phyloP scores from a whole-genome alignment of 2,329 filamentous ascomycete species.

The Calonectria leucothoes region DNA sequence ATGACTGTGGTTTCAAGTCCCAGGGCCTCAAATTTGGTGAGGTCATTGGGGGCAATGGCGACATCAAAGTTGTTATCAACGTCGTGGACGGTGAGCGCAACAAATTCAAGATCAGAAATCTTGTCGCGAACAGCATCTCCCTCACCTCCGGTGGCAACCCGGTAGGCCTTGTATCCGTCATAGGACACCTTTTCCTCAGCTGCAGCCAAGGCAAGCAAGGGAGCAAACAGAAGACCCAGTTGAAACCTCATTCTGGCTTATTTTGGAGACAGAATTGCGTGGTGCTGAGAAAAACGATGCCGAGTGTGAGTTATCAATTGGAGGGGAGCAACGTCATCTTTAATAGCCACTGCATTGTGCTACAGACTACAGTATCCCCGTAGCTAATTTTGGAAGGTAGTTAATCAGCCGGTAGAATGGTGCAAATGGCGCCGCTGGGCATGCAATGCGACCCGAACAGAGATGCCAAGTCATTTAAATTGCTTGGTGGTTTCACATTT shows the following conservation, averaged over 20 bases:
- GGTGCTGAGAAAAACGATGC: background rate
- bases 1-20: constrained; percentile 33
- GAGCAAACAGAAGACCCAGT: background rate
- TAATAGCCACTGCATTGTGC: background rate
- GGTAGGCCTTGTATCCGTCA: constrained; percentile 38
- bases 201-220: background rate
- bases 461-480: constrained; percentile 4
- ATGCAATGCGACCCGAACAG: constrained; percentile 1
- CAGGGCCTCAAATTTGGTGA: constrained; percentile 35
- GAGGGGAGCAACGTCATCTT: background rate
- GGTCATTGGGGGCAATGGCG: constrained; percentile 37
- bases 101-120: constrained; percentile 33
- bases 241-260: constrained; percentile 3
- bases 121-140: constrained; percentile 32
- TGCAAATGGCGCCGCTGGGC: background rate
- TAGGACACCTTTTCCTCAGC: constrained; percentile 31
- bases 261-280: too few relatives aligned
- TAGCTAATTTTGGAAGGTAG: background rate
- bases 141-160: constrained; percentile 32
- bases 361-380: background rate
- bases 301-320: background rate
- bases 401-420: background rate
- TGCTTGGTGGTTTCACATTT: background rate
- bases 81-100: constrained; percentile 34
- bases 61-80: constrained; percentile 36